A percentile compares a stretch with the other conserved stretches of the same genome.
These are phyloP conservation scores for Botryococcus braunii DNA, from an alignment of 163 green algal genomes.

Conservation along the genomic window DNA sequence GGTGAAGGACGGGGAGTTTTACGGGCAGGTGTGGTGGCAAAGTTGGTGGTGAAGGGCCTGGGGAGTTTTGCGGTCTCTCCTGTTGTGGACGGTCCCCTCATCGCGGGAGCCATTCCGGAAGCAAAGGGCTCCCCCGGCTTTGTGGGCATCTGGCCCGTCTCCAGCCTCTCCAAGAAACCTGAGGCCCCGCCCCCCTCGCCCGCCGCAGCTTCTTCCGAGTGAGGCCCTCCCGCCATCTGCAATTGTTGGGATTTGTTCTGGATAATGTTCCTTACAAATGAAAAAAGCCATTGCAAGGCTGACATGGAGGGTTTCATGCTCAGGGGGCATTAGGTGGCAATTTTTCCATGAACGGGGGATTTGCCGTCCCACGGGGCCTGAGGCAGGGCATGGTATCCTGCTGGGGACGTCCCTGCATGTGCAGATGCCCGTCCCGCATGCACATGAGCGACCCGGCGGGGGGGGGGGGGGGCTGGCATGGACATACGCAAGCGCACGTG, in stretches of 20 bases:
- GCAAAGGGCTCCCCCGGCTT: conserved; percentile 61
- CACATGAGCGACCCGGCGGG: too few relatives aligned
- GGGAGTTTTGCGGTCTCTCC: conserved; percentile 44
- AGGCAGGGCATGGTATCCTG: too few relatives aligned
- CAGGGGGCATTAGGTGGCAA: too few relatives aligned
- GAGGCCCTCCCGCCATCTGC: conserved; percentile 1
- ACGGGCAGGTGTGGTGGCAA: conserved; percentile 36
- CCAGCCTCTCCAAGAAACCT: conserved; percentile 6
- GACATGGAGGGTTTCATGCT: too few relatives aligned
- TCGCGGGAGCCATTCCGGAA: conserved; percentile 68
- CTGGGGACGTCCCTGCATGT: too few relatives aligned
- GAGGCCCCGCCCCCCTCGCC: conserved; percentile 37
- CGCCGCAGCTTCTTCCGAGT: conserved; percentile 78
- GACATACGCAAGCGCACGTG: too few relatives aligned
- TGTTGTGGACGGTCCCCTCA: conserved; percentile 8
- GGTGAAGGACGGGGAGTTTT: too few relatives aligned
- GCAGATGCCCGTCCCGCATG: too few relatives aligned
- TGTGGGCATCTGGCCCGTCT: conserved; percentile 32
- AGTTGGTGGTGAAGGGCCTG: conserved; percentile 61
- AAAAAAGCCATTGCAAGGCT: conserved; percentile 11
- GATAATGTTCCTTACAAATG: conserved; percentile 1
- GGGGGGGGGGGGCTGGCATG: too few relatives aligned
- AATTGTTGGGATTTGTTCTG: background rate
- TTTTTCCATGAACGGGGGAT: too few relatives aligned
- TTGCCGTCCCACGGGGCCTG: too few relatives aligned